Conservation (phyloP, 2,329 filamentous ascomycete species). For the Paradendryphiella salina region DNA sequence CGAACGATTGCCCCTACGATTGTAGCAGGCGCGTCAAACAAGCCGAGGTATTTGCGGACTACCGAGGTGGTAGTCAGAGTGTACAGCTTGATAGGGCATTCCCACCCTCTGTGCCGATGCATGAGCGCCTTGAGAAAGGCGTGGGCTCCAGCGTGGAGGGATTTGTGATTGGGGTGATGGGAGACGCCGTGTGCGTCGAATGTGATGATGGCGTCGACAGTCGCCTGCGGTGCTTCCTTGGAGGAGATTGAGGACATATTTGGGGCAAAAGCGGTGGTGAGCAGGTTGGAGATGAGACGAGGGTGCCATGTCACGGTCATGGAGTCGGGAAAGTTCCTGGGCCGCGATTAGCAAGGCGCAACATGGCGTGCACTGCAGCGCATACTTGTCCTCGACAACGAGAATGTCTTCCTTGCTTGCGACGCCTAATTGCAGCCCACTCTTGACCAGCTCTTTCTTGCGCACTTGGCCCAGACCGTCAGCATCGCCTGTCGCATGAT, state of each 20-base stretch:
- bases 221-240: constrained; percentile 54
- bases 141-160: constrained; percentile 79
- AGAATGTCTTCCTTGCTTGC: constrained; percentile 76
- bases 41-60: constrained; percentile 76
- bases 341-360: constrained; percentile 12
- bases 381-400: constrained; percentile 75
- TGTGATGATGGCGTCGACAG: constrained; percentile 82
- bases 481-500: constrained; percentile 65
- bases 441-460: constrained; percentile 80
- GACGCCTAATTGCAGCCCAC: constrained; percentile 75
- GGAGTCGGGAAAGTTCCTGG: constrained; percentile 78
- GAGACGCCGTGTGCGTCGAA: constrained; percentile 86
- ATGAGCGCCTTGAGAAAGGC: constrained; percentile 71
- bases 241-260: constrained; percentile 54
- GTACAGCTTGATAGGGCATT: constrained; percentile 80
- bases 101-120: constrained; percentile 64
- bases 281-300: constrained; percentile 67
- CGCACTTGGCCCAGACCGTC: constrained; percentile 83
- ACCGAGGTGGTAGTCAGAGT: constrained; percentile 75
- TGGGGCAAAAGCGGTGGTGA: constrained; percentile 74
- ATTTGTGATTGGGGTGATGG: constrained; percentile 89
- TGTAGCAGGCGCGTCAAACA: constrained; percentile 76
- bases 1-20: constrained; percentile 60
- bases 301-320: constrained; percentile 81
- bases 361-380: constrained; percentile 5